Conservation (phyloP, 495 filamentous ascomycete species). For the Bryoglossum gracile region DNA sequence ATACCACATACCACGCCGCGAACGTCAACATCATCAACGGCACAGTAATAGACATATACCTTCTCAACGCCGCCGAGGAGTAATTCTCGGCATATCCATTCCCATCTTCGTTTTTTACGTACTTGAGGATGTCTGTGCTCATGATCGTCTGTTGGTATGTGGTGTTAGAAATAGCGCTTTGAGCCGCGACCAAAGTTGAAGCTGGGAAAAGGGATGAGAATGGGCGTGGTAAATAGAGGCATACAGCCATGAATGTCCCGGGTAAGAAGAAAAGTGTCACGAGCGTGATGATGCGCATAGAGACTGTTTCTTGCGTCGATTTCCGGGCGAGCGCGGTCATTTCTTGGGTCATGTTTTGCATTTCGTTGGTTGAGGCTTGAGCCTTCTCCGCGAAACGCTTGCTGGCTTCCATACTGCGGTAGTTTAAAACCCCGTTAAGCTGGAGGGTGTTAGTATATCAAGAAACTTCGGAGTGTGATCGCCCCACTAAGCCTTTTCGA, state of each 20-base stretch:
- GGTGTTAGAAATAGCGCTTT: too few relatives aligned
- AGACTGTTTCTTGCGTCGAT: conserved; percentile 34
- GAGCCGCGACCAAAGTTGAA: background rate
- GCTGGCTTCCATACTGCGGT: conserved; percentile 26
- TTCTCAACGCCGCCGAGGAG: background rate
- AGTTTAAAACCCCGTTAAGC: conserved; percentile 28
- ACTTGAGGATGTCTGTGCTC: conserved; percentile 15
- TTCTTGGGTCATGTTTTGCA: conserved; percentile 27
- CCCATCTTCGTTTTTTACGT: background rate
- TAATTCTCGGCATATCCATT: conserved; percentile 1
- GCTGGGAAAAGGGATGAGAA: background rate
- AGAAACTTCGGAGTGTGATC: background rate
- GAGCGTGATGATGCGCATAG: conserved; percentile 37
- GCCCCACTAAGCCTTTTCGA: conserved; percentile 25
- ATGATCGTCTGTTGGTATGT: conserved; percentile 5
- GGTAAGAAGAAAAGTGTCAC: conserved; percentile 36
- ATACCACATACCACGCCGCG: conserved; percentile 6
- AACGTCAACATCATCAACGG: conserved; percentile 8
- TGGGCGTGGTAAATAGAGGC: conserved; percentile 2
- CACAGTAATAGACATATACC: conserved; percentile 8
- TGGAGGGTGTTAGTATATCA: conserved; percentile 4
- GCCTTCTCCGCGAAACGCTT: conserved; percentile 27
- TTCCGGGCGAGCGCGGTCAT: conserved; percentile 33
- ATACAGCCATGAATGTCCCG: conserved; percentile 35
- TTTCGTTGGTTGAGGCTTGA: conserved; percentile 25